These are phyloP conservation scores for Pseudogymnoascus sp. DNA, from an alignment of 2,329 filamentous ascomycete species.

Conservation along the genomic window DNA sequence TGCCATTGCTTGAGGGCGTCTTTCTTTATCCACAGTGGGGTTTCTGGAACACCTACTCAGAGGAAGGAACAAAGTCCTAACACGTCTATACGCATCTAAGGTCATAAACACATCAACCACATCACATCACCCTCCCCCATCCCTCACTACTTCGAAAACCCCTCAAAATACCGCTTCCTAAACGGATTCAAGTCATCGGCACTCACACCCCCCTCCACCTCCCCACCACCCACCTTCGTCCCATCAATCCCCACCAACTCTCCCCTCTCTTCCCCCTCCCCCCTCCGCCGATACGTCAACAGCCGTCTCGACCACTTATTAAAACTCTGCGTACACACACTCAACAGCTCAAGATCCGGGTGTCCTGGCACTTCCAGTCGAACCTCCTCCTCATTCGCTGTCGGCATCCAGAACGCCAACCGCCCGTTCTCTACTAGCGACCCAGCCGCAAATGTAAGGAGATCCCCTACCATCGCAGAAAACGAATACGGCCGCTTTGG, in stretches of 20 bases:
- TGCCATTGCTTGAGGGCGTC: not conserved
- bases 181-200: conserved; percentile 64
- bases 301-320: conserved; percentile 88
- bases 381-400: conserved; percentile 67
- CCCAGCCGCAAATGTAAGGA: conserved; percentile 69
- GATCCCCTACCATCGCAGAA: conserved; percentile 79
- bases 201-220: conserved; percentile 35
- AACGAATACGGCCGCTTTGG: conserved; percentile 93
- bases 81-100: not conserved
- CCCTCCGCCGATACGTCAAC: conserved; percentile 72
- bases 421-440: conserved; percentile 72
- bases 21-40: not conserved
- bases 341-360: conserved; percentile 62
- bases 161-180: conserved; percentile 41
- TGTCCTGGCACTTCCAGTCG: conserved; percentile 72
- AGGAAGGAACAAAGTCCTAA: not conserved
- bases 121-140: not conserved
- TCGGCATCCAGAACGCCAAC: conserved; percentile 95
- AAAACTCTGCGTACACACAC: conserved; percentile 76
- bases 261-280: conserved; percentile 41
- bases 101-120: not conserved
- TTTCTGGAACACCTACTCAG: not conserved
- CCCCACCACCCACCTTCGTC: conserved; percentile 51
- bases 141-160: conserved; percentile 24
- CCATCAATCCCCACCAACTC: conserved; percentile 68